Conservation (phyloP, 2,329 filamentous ascomycete genomes). For the Thelonectria discophora region DNA sequence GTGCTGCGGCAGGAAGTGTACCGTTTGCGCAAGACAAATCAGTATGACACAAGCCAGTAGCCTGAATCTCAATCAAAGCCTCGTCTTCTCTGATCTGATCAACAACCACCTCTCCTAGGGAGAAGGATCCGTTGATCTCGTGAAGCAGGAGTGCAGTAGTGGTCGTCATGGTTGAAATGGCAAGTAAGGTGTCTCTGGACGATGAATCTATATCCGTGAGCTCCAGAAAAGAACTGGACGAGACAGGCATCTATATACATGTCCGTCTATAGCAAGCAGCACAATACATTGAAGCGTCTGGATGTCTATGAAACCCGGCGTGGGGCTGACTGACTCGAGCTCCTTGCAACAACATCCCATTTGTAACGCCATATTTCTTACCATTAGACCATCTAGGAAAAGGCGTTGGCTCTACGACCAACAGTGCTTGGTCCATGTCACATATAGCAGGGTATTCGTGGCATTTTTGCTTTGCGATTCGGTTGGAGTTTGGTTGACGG, state of each 20-base stretch:
- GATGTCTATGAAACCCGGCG: too few relatives aligned
- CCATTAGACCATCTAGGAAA: too few relatives aligned
- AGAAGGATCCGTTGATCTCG: slow-evolving; percentile 17
- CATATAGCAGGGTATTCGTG: too few relatives aligned
- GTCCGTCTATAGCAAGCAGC: too few relatives aligned
- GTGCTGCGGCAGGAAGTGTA: slow-evolving; percentile 17
- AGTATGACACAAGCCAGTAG: slow-evolving; percentile 17
- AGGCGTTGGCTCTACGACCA: too few relatives aligned
- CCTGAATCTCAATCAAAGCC: slow-evolving; percentile 17
- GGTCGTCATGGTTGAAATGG: slow-evolving; percentile 7
- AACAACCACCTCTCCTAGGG: slow-evolving; percentile 7
- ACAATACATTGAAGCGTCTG: too few relatives aligned
- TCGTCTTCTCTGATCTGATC: slow-evolving; percentile 17
- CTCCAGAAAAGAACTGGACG: neutral
- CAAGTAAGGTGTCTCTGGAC: neutral
- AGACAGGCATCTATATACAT: neutral
- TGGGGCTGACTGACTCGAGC: too few relatives aligned
- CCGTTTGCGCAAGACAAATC: slow-evolving; percentile 18
- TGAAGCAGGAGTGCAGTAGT: slow-evolving; percentile 16
- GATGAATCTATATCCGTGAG: neutral
- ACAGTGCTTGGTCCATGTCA: too few relatives aligned
- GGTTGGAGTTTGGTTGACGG: too few relatives aligned
- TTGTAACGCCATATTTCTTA: too few relatives aligned
- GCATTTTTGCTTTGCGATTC: too few relatives aligned
- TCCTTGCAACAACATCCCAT: too few relatives aligned